Conservation (phyloP, 2,329 filamentous ascomycete genomes). For the Microascus cirrosus region DNA sequence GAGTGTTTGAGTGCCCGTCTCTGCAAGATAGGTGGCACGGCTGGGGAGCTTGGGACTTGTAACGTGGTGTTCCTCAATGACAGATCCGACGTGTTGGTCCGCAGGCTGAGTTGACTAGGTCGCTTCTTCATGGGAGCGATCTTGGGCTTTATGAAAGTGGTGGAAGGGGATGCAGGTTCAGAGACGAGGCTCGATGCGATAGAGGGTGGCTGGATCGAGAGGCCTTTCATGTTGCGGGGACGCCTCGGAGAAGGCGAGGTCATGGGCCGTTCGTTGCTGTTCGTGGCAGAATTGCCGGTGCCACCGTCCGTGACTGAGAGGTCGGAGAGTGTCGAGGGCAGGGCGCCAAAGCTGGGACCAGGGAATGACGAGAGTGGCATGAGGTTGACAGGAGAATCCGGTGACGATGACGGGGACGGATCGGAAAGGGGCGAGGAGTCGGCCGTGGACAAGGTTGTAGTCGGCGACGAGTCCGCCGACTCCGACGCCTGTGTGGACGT, state of each 20-base stretch:
- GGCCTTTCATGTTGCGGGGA: conserved; percentile 72
- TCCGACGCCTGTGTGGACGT: conserved; percentile 69
- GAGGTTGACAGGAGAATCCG: conserved; percentile 74
- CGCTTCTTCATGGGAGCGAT: conserved; percentile 63
- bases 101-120: conserved; percentile 67
- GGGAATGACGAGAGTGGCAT: conserved; percentile 61
- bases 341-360: conserved; percentile 42
- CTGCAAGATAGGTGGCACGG: conserved; percentile 46
- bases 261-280: conserved; percentile 43
- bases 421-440: conserved; percentile 87
- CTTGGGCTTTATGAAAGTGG: conserved; percentile 69
- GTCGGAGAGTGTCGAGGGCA: conserved; percentile 20
- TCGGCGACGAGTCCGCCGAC: conserved; percentile 89
- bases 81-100: conserved; percentile 54
- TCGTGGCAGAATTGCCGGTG: conserved; percentile 8
- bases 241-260: conserved; percentile 60
- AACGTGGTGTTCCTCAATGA: conserved; percentile 32
- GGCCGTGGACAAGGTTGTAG: conserved; percentile 84
- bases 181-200: conserved; percentile 27
- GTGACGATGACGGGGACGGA: conserved; percentile 82
- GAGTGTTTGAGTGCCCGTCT: conserved; percentile 56
- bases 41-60: conserved; percentile 45
- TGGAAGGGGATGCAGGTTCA: conserved; percentile 55
- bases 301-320: conserved; percentile 29
- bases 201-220: conserved; percentile 61